Percentiles rank a stretch among this genome's conserved stretches.
Conservation (phyloP, 2,329 filamentous ascomycete species). For the Alternaria sp. region DNA sequence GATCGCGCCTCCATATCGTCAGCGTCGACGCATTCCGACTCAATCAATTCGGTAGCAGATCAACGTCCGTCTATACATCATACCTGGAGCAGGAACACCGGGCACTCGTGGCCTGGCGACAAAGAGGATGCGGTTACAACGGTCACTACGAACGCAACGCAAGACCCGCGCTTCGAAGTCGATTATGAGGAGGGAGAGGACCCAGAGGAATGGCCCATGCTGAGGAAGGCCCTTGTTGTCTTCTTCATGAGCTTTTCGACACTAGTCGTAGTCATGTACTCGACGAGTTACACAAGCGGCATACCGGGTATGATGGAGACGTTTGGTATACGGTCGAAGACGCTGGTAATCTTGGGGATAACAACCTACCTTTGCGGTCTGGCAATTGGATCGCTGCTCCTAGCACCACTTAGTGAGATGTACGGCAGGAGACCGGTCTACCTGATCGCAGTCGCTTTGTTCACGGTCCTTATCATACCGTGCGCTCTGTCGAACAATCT, state of each 20-base stretch:
- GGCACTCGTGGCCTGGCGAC: conserved; percentile 37
- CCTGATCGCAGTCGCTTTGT: conserved; percentile 68
- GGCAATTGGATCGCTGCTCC: conserved; percentile 73
- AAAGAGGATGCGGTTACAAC: conserved; percentile 37
- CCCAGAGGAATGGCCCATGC: conserved; percentile 72
- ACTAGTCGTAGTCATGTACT: conserved; percentile 64
- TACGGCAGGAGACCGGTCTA: conserved; percentile 75
- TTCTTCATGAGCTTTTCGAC: conserved; percentile 66
- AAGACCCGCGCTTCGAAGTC: conserved; percentile 72
- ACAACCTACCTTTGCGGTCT: conserved; percentile 82
- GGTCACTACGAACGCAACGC: conserved; percentile 49
- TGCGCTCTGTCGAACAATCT: conserved; percentile 74
- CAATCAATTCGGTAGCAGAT: conserved; percentile 31
- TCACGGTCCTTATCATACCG: conserved; percentile 74
- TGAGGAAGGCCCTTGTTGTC: conserved; percentile 64
- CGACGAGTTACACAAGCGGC: conserved; percentile 79
- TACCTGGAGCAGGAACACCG: conserved; percentile 46
- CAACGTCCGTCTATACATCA: conserved; percentile 40
- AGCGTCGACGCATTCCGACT: conserved; percentile 32
- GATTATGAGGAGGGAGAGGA: conserved; percentile 69
- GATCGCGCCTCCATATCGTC: conserved; percentile 36
- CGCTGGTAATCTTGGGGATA: conserved; percentile 75
- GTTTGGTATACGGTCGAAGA: conserved; percentile 66
- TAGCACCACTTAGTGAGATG: conserved; percentile 77
- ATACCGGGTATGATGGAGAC: conserved; percentile 73